Conservation (phyloP, 192 early-diverging fungal genomes). For the Entomortierella parvispora region DNA sequence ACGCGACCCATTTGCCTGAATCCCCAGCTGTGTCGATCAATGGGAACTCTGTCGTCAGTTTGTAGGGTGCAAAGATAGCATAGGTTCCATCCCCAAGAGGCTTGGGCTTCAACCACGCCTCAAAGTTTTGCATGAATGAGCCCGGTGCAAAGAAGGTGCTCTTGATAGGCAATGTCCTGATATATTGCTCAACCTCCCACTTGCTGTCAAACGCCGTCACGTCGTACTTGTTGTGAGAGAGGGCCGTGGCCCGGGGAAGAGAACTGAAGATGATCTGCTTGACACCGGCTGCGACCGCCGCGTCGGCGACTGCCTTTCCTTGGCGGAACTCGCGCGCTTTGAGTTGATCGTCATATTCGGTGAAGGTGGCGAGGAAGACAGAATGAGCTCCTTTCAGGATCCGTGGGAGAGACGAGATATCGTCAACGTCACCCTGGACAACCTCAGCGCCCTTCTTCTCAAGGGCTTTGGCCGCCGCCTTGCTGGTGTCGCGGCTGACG, state of each 20-base stretch:
- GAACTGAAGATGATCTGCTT: slow-evolving; percentile 24
- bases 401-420: slow-evolving; percentile 14
- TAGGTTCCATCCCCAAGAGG: slow-evolving; percentile 15
- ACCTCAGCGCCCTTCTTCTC: slow-evolving; percentile 25
- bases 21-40: slow-evolving; percentile 3
- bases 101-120: slow-evolving; percentile 1
- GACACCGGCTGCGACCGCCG: slow-evolving; percentile 4
- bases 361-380: slow-evolving; percentile 18
- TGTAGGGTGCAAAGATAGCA: background rate
- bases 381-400: slow-evolving; percentile 24
- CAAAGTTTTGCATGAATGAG: slow-evolving; percentile 13
- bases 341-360: slow-evolving; percentile 2
- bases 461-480: slow-evolving; percentile 16
- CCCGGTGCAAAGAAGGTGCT: slow-evolving; percentile 21
- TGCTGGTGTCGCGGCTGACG: slow-evolving; percentile 12
- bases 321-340: background rate
- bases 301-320: slow-evolving; percentile 12
- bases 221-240: background rate
- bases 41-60: background rate
- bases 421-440: slow-evolving; percentile 16
- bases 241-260: background rate
- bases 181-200: slow-evolving; percentile 11
- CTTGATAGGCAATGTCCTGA: slow-evolving; percentile 20
- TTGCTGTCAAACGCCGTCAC: slow-evolving; percentile 1
- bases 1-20: slow-evolving; percentile 14